Evolutionary conservation across 805 yeast species (phyloP), one percentile per base, ranked within the genome.

Genomic region (Blastobotrys terrestris): DNA sequence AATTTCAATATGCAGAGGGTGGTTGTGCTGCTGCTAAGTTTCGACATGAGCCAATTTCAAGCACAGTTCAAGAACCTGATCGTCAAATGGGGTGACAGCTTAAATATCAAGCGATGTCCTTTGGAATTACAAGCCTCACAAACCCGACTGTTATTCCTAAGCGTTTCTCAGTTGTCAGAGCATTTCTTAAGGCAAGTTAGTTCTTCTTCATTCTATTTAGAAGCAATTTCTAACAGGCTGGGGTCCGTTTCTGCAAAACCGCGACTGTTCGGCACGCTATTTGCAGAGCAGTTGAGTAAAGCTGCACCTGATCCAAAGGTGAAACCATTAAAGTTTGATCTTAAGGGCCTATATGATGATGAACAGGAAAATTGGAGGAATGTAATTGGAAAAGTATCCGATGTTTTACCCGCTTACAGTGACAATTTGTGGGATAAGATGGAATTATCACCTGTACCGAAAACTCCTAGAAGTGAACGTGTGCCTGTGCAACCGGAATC

Each of bases 71-170:
- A 26, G 1, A 20, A n/a, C 1, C 51, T 66, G 3, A 47, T 71
- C 2, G 39, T 35, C 1, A 49, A 61, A 11, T 73, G 77, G 77
- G 74, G 77, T 1, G 71, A 72, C 50, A 63, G 61, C 1, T 57
- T 61, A 2, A 55, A 66, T 6, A 65, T 79, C n/a, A 68, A 71
- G 47, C 62, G 66, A 20, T 73, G 74, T 6, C 69, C 83, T 0
- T 61, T 73, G 1, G 53, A 63, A 0, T 46, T 60, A 1, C 92
- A 85, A 62, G 76, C 72, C 31, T 61, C 65, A 1, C 65, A 78
- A 39, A 78, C 90, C 0, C 75, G 72, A 41, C 64, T 78, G 3
- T 61, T 84, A 1, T 60, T 81, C 3, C 56, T 77, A 40, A 44
- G 54, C 7, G 13, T 56, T 11, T 19, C 43, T 8, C 48, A 52